Evolutionary conservation across 768 basidiomycete genomes (phyloP).

Genomic region (Kwoniella dejecticola): DNA sequence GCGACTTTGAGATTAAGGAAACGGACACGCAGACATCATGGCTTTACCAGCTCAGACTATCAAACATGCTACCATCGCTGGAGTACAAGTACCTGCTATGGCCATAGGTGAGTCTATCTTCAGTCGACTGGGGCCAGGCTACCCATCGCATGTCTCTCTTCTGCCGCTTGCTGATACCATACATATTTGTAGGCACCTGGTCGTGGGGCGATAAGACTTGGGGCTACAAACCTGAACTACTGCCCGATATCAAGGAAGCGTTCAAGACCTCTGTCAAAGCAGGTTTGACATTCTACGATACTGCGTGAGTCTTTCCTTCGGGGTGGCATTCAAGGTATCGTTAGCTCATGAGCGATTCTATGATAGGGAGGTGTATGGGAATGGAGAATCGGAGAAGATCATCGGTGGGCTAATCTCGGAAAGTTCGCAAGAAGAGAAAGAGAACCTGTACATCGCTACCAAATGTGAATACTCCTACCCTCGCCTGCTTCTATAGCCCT

Average conservation of each 20-base stretch:
- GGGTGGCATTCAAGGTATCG: too few relatives aligned
- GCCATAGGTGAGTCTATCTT: conserved; percentile 43
- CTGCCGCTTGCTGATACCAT: not conserved
- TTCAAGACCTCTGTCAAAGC: conserved; percentile 42
- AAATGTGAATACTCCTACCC: conserved; percentile 40
- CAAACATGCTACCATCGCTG: conserved; percentile 31
- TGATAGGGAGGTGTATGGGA: conserved; percentile 46
- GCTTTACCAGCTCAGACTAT: not conserved
- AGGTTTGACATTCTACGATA: conserved; percentile 53
- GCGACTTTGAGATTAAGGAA: too few relatives aligned
- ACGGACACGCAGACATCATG: too few relatives aligned
- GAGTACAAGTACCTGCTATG: conserved; percentile 44
- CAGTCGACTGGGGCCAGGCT: not conserved
- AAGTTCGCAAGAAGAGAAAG: conserved; percentile 38
- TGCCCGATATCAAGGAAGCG: conserved; percentile 39
- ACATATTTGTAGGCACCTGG: conserved; percentile 39
- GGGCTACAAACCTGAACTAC: conserved; percentile 38
- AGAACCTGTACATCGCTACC: conserved; percentile 50
- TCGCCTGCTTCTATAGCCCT: not conserved
- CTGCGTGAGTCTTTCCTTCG: conserved; percentile 48
- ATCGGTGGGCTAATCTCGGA: conserved; percentile 49
- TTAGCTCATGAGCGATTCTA: not conserved
- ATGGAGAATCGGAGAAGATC: conserved; percentile 49
- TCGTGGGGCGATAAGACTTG: conserved; percentile 42
- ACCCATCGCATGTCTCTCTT: not conserved